Percentiles rank a stretch among this genome's conserved stretches.
phyloP scores from a whole-genome alignment of 1,139 yeast genomes.

The Lodderomyces jiufengensis region DNA sequence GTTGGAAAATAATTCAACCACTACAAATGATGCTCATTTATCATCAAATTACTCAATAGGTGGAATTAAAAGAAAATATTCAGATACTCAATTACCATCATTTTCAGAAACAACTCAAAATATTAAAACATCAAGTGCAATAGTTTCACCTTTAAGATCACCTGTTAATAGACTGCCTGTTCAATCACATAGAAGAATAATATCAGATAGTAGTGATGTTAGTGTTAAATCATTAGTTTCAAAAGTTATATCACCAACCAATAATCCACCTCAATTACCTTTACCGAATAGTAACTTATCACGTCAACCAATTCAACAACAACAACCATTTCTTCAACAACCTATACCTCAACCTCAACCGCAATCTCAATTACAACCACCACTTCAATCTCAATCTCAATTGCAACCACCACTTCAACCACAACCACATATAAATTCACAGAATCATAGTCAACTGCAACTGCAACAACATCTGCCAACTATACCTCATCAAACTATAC shows the following conservation, averaged over 20 bases:
- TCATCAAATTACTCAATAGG: background rate
- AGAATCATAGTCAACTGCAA: conserved; percentile 12
- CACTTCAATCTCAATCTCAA: conserved; percentile 10
- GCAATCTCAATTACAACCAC: conserved; percentile 11
- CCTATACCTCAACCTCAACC: conserved; percentile 14
- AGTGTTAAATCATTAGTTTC: conserved; percentile 7
- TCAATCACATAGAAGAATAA: conserved; percentile 23
- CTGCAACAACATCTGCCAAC: conserved; percentile 14
- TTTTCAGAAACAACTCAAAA: conserved; percentile 27
- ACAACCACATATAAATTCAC: conserved; percentile 12
- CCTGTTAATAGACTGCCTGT: conserved; percentile 32
- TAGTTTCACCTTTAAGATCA: conserved; percentile 31
- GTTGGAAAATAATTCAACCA: background rate
- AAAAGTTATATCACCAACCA: conserved; percentile 13
- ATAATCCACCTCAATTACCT: conserved; percentile 13
- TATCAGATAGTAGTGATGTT: conserved; percentile 26
- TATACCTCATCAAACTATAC: conserved; percentile 7
- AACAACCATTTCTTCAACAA: conserved; percentile 7
- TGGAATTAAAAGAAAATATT: conserved; percentile 19
- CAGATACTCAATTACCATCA: conserved; percentile 28
- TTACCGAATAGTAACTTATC: conserved; percentile 12
- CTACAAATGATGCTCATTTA: background rate
- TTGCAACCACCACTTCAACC: conserved; percentile 7
- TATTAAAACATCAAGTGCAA: conserved; percentile 17
- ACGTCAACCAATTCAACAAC: conserved; percentile 15